These are phyloP conservation scores for Komagataella ulmi DNA, from an alignment of 805 yeast species.

Conservation along the genomic window DNA sequence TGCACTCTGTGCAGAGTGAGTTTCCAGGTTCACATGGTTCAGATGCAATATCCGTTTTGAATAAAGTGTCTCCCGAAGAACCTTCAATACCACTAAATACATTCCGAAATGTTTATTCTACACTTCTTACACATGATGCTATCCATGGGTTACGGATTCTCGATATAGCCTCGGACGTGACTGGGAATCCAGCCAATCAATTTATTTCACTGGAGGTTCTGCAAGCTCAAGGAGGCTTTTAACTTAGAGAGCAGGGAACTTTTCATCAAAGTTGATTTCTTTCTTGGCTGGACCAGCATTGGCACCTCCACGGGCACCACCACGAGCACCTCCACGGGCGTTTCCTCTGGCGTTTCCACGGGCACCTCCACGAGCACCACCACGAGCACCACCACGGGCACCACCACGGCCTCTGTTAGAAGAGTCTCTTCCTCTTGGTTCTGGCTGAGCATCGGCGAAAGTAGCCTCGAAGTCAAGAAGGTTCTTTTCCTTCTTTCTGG, in stretches of 20 bases:
- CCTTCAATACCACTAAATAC: background rate
- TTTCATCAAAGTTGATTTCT: slow-evolving; percentile 35
- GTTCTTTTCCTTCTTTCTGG: slow-evolving; percentile 76
- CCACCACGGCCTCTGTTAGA: slow-evolving; percentile 14
- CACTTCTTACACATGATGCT: background rate
- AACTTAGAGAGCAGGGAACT: slow-evolving; percentile 57
- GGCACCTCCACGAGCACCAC: slow-evolving; percentile 8
- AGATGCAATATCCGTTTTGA: background rate
- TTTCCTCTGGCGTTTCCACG: slow-evolving; percentile 10
- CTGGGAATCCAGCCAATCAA: background rate
- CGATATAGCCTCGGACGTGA: background rate
- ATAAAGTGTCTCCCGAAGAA: background rate
- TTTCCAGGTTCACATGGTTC: background rate
- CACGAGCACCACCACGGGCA: slow-evolving; percentile 8
- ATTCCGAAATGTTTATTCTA: background rate
- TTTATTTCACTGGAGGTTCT: background rate
- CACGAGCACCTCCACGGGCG: slow-evolving; percentile 16
- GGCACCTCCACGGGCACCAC: slow-evolving; percentile 18
- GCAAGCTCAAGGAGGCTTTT: background rate
- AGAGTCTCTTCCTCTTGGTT: slow-evolving; percentile 17
- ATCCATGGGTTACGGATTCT: background rate
- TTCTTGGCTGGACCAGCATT: slow-evolving; percentile 12
- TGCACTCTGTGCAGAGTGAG: background rate
- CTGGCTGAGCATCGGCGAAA: slow-evolving; percentile 45
- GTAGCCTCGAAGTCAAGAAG: slow-evolving; percentile 62